These are phyloP conservation scores for Berberis thunbergii DNA, from an alignment of 164 flowering plant species.

Conservation along the genomic window DNA sequence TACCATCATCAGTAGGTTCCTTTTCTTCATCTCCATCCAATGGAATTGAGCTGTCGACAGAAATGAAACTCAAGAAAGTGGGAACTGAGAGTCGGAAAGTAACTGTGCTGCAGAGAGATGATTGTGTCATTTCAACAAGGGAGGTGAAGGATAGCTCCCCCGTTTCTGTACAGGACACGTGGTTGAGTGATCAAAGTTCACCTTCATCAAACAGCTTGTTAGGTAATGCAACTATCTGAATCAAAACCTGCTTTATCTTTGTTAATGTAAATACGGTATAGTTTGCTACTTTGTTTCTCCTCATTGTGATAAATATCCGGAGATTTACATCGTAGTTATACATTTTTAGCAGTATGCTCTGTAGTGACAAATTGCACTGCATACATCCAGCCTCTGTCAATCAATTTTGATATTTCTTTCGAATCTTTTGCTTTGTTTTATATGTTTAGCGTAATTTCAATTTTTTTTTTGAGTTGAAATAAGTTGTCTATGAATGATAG, in stretches of 20 bases:
- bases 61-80: slow-evolving; percentile 9
- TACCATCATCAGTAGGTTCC: slow-evolving; percentile 22
- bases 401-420: no score
- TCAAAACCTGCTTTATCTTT: not conserved
- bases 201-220: slow-evolving; percentile 81
- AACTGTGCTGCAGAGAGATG: slow-evolving; percentile 21
- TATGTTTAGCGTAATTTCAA: no score
- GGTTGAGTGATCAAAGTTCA: slow-evolving; percentile 83
- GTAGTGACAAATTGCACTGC: no score
- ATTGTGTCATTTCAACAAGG: slow-evolving; percentile 19
- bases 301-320: no score
- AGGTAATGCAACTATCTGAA: slow-evolving; percentile 36
- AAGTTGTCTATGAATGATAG: no score
- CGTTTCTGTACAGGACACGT: slow-evolving; percentile 67
- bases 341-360: no score
- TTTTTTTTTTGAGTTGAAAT: no score
- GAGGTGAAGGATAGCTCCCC: slow-evolving; percentile 51
- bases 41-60: slow-evolving; percentile 27
- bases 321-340: no score
- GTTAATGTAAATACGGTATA: no score
- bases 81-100: slow-evolving; percentile 10
- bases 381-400: no score
- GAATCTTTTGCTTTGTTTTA: no score
- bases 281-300: no score
- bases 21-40: slow-evolving; percentile 25